These are phyloP conservation scores for Monosporozyma aerobia DNA, from an alignment of 805 yeast genomes.

Conservation along the genomic window DNA sequence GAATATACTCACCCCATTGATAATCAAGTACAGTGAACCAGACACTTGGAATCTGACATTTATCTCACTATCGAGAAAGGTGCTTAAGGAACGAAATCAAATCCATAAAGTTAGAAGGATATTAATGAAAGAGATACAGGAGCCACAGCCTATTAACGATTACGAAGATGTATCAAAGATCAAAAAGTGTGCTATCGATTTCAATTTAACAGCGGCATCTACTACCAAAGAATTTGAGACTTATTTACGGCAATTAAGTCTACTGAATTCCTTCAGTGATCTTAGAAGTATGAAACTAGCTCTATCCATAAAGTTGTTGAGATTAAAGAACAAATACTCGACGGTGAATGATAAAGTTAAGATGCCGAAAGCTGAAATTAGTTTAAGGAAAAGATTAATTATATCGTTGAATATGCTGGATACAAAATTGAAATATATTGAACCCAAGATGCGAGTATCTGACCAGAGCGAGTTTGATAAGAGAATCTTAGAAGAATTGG, in stretches of 20 bases:
- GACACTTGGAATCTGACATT: constrained; percentile 68
- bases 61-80: constrained; percentile 48
- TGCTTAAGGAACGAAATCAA: constrained; percentile 63
- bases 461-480: constrained; percentile 4
- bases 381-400: constrained; percentile 12
- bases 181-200: constrained; percentile 5
- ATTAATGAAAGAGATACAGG: constrained; percentile 51
- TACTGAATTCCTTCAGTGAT: constrained; percentile 9
- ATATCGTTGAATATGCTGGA: constrained; percentile 22
- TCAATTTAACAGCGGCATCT: constrained; percentile 3
- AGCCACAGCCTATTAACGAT: constrained; percentile 4
- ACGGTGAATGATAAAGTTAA: neutral
- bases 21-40: constrained; percentile 51
- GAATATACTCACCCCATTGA: constrained; percentile 44
- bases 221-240: constrained; percentile 23
- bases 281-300: constrained; percentile 14
- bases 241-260: constrained; percentile 18
- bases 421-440: constrained; percentile 13
- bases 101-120: constrained; percentile 65
- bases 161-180: neutral
- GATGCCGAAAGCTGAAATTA: constrained; percentile 1
- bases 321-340: constrained; percentile 1
- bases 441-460: neutral
- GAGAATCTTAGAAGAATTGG: constrained; percentile 10
- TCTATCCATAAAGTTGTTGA: constrained; percentile 14